A percentile compares a stretch with the other conserved stretches of the same genome.
Conservation (phyloP, 176 grass and related monocot genomes). For the Saccharum spontaneum region DNA sequence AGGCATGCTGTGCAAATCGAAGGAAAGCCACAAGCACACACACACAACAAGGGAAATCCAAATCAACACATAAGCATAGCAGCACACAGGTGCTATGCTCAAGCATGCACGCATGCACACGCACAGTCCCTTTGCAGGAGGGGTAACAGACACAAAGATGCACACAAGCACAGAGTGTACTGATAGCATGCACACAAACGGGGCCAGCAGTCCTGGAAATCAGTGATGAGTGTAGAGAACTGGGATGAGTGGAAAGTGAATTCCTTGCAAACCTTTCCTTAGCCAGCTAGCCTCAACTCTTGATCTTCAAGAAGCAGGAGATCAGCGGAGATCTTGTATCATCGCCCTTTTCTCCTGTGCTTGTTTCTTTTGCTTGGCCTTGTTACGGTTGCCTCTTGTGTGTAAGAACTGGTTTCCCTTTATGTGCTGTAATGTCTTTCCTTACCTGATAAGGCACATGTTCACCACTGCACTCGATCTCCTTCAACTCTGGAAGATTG, state of each 20-base stretch:
- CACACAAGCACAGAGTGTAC: not conserved
- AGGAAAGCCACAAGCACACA: not conserved
- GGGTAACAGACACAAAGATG: not conserved
- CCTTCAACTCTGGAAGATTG: not conserved
- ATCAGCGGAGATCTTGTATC: not conserved
- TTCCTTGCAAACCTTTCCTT: not conserved
- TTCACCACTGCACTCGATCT: not conserved
- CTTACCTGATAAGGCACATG: not conserved
- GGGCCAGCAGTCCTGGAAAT: not conserved
- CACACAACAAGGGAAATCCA: not conserved
- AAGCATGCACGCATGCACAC: not conserved
- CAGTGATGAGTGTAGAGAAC: not conserved
- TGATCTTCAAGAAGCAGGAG: not conserved
- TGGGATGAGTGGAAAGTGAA: not conserved
- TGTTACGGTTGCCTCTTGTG: not conserved
- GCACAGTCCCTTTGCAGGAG: not conserved
- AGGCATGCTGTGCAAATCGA: not conserved
- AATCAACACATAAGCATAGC: not conserved
- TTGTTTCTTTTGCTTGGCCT: not conserved
- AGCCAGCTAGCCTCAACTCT: not conserved
- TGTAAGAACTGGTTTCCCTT: not conserved
- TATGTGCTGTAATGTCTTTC: not conserved
- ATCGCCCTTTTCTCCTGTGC: not conserved
- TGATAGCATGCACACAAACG: not conserved
- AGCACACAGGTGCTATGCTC: not conserved